Percentiles rank a stretch among this genome's conserved stretches.
phyloP scores from a whole-genome alignment of 345 rosid species.

The Hevea brasiliensis region DNA sequence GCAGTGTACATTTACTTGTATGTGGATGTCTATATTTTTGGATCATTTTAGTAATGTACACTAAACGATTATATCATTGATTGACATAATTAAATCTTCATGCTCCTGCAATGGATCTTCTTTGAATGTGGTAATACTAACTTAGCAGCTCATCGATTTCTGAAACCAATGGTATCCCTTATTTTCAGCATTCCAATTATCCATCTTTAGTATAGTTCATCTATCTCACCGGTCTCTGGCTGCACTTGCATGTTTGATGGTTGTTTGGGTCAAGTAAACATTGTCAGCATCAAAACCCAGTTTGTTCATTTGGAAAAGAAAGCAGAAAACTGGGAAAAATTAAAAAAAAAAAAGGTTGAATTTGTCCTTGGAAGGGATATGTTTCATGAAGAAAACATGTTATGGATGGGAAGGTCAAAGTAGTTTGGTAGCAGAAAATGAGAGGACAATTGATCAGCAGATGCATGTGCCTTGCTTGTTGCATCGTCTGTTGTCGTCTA shows the following conservation, averaged over 20 bases:
- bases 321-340: too few relatives aligned
- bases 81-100: not conserved
- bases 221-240: not conserved
- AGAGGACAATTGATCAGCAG: not conserved
- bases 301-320: too few relatives aligned
- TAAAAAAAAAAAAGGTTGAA: not conserved
- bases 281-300: not conserved
- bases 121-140: not conserved
- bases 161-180: not conserved
- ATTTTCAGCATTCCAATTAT: not conserved
- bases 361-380: not conserved
- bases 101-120: not conserved
- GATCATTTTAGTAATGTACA: slow-evolving; percentile 6
- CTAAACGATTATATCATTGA: slow-evolving; percentile 10
- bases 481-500: not conserved
- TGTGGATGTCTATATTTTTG: slow-evolving; percentile 18
- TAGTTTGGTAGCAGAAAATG: not conserved
- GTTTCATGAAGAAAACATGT: not conserved
- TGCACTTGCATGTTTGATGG: not conserved
- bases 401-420: not conserved
- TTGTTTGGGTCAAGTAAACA: not conserved
- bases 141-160: not conserved
- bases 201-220: not conserved
- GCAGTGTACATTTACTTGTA: slow-evolving; percentile 18
- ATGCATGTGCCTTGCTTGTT: not conserved